These are phyloP conservation scores for Mallotus japonicus DNA, from an alignment of 441 rosid species.

Conservation along the genomic window DNA sequence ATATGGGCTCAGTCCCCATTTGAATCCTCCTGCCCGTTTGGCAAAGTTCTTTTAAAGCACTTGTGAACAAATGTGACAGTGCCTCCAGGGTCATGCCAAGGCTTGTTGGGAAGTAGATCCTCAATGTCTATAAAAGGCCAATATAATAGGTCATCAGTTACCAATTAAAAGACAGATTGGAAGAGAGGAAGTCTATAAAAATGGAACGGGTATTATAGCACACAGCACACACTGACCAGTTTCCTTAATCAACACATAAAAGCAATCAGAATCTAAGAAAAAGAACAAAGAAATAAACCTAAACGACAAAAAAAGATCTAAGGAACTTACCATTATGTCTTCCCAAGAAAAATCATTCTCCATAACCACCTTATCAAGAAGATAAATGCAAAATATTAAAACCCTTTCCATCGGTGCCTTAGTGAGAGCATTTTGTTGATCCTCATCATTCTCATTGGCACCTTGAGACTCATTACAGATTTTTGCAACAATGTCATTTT, in stretches of 20 bases:
- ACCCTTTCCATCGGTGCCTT: slow-evolving; percentile 47
- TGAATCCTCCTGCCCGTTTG: slow-evolving; percentile 29
- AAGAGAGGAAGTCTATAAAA: no score
- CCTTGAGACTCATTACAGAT: slow-evolving; percentile 36
- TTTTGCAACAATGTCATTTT: slow-evolving; percentile 40
- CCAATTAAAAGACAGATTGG: not conserved
- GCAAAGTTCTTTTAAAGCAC: slow-evolving; percentile 47
- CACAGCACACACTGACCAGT: not conserved
- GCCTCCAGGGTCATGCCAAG: slow-evolving; percentile 37
- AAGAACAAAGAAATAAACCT: not conserved
- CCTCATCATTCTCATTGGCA: slow-evolving; percentile 20
- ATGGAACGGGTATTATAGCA: no score
- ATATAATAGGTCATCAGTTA: slow-evolving; percentile 4
- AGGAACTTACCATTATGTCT: slow-evolving; percentile 58
- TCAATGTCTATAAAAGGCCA: slow-evolving; percentile 43
- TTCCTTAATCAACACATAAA: not conserved
- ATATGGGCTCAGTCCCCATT: slow-evolving; percentile 36
- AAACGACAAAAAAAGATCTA: not conserved
- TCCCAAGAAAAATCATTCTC: slow-evolving; percentile 69
- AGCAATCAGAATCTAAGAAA: not conserved
- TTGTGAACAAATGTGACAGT: slow-evolving; percentile 36
- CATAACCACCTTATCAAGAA: slow-evolving; percentile 57
- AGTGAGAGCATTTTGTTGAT: slow-evolving; percentile 28
- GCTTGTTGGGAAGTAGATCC: slow-evolving; percentile 55
- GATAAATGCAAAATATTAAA: slow-evolving; percentile 66